A percentile compares a stretch with the other conserved stretches of the same genome.
Evolutionary conservation across 2,329 filamentous ascomycete species (phyloP).

Genomic region (Calonectria pseudoreteaudii): DNA sequence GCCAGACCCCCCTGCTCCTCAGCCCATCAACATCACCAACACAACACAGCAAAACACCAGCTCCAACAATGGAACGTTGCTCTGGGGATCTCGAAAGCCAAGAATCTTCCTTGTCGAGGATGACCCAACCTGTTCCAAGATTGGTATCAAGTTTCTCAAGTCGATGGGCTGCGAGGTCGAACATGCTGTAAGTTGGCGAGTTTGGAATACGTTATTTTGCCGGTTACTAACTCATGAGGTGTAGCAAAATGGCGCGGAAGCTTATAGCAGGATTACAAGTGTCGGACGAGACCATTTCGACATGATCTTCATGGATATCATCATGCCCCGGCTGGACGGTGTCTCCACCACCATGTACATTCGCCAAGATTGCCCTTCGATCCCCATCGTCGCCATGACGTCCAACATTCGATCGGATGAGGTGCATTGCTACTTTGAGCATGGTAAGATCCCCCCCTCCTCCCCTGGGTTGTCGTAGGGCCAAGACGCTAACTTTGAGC

Average conservation of each 20-base stretch:
- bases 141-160: conserved; percentile 75
- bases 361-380: conserved; percentile 82
- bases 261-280: conserved; percentile 82
- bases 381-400: conserved; percentile 97
- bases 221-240: conserved; percentile 28
- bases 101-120: conserved; percentile 92
- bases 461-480: background rate
- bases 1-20: conserved; percentile 56
- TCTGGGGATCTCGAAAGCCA: conserved; percentile 74
- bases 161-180: conserved; percentile 76
- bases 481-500: conserved; percentile 32
- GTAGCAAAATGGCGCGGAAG: conserved; percentile 82
- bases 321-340: conserved; percentile 96
- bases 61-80: conserved; percentile 52
- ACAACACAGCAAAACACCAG: conserved; percentile 33
- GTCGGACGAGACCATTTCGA: conserved; percentile 65
- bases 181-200: conserved; percentile 65
- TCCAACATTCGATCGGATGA: conserved; percentile 98
- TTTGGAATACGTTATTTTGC: background rate
- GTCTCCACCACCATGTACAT: conserved; percentile 96
- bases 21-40: conserved; percentile 43
- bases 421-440: conserved; percentile 96
- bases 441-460: conserved; percentile 71
- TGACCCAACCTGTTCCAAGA: conserved; percentile 74
- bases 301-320: conserved; percentile 90